Conservation (phyloP, 805 yeast genomes). For the Isabelozyma heimii region DNA sequence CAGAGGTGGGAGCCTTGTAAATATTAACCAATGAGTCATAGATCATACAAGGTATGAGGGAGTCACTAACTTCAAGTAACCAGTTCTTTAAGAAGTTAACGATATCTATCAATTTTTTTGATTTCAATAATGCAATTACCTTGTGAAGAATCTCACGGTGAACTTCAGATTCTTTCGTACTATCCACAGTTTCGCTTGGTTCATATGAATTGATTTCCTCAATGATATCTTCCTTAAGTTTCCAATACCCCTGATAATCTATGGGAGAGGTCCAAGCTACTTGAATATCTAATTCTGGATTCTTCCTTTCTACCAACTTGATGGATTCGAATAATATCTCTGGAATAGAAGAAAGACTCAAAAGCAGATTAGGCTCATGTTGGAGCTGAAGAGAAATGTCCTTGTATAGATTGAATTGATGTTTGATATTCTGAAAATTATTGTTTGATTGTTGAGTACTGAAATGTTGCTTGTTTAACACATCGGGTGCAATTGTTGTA, state of each 20-base stretch:
- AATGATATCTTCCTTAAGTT: constrained; percentile 26
- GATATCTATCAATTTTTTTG: constrained; percentile 5
- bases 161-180: constrained; percentile 15
- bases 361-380: constrained; percentile 5
- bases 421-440: constrained; percentile 35
- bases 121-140: constrained; percentile 10
- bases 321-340: constrained; percentile 22
- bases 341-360: constrained; percentile 31
- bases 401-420: constrained; percentile 36
- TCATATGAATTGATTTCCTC: constrained; percentile 16
- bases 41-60: constrained; percentile 40
- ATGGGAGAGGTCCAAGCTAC: constrained; percentile 29
- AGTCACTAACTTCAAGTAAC: constrained; percentile 40
- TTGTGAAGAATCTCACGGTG: constrained; percentile 20
- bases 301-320: constrained; percentile 13
- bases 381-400: constrained; percentile 39
- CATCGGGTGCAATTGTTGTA: constrained; percentile 27
- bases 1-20: constrained; percentile 11
- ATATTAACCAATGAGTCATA: constrained; percentile 27
- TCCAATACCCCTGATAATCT: constrained; percentile 33
- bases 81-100: constrained; percentile 37
- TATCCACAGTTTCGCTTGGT: constrained; percentile 4
- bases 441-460: constrained; percentile 26
- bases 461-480: constrained; percentile 15
- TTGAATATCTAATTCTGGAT: constrained; percentile 1